Conservation (phyloP, 106 monocot genomes). For the Phalaenopsis aphrodite region DNA sequence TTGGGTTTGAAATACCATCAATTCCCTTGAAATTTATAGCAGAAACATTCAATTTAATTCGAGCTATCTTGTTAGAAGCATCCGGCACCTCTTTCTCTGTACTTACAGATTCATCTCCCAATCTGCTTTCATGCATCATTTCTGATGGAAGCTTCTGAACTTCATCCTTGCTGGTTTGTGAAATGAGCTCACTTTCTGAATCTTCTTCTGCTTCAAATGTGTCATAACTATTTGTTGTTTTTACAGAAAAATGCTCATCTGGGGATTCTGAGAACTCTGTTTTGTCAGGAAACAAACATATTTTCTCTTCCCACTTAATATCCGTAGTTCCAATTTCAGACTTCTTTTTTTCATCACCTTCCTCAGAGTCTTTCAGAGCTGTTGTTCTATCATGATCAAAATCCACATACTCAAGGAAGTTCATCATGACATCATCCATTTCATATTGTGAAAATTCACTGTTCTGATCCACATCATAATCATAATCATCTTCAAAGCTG, state of each 20-base stretch:
- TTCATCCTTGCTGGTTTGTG: not conserved
- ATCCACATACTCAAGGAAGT: slow-evolving; percentile 24
- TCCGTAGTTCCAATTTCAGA: not conserved
- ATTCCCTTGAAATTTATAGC: not conserved
- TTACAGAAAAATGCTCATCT: not conserved
- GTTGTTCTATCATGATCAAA: slow-evolving; percentile 14
- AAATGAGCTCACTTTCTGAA: not conserved
- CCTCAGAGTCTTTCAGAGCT: not conserved
- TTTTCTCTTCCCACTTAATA: slow-evolving; percentile 10
- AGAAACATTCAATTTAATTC: not conserved
- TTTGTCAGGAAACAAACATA: not conserved
- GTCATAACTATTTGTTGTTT: not conserved
- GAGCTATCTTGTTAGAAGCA: not conserved
- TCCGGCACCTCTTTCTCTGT: not conserved
- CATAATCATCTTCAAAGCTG: not conserved
- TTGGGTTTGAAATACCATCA: not conserved
- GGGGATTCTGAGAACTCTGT: not conserved
- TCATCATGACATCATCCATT: slow-evolving; percentile 17
- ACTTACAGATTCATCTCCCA: not conserved
- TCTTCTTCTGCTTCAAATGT: not conserved
- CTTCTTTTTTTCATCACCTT: not conserved
- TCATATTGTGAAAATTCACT: slow-evolving; percentile 22
- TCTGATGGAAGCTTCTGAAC: not conserved
- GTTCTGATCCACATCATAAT: slow-evolving; percentile 7
- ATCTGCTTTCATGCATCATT: not conserved